Evolutionary conservation across 2,329 filamentous ascomycete genomes (phyloP).

Genomic region (Sclerotinia nivalis): DNA sequence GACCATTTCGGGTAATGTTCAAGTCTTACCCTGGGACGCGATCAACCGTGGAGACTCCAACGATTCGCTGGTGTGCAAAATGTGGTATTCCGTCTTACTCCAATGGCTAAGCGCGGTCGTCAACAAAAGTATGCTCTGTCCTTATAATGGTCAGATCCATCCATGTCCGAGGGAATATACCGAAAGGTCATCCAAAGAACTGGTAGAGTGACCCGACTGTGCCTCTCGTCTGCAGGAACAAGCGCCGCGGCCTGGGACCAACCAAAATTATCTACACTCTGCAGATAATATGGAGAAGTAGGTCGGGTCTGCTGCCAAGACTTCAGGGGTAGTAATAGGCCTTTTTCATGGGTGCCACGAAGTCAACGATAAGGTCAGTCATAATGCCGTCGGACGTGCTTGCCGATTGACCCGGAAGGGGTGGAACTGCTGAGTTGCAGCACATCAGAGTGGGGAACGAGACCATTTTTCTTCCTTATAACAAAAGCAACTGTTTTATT

Average conservation of each 20-base stretch:
- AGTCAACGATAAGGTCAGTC: conserved; percentile 24
- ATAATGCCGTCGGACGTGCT: conserved; percentile 20
- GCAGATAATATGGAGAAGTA: conserved; percentile 22
- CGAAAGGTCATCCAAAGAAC: background rate
- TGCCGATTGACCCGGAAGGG: conserved; percentile 22
- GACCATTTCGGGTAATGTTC: conserved; percentile 9
- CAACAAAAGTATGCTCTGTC: background rate
- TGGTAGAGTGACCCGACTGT: conserved; percentile 29
- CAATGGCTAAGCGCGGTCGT: conserved; percentile 18
- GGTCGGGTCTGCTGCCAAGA: conserved; percentile 9
- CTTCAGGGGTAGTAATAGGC: background rate
- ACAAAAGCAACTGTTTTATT: background rate
- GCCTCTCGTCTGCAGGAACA: conserved; percentile 39
- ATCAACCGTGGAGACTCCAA: background rate
- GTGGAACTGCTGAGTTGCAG: conserved; percentile 17
- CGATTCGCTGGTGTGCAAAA: background rate
- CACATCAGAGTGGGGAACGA: conserved; percentile 10
- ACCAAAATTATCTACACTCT: conserved; percentile 16
- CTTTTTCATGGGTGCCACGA: conserved; percentile 23
- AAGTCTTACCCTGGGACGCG: background rate
- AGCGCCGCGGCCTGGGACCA: conserved; percentile 30
- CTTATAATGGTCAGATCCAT: conserved; percentile 12
- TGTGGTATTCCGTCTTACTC: conserved; percentile 7
- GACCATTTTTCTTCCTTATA: background rate
- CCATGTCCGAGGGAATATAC: conserved; percentile 17